These are phyloP conservation scores for Dothideomycetidae sp. DNA, from an alignment of 2,329 filamentous ascomycete genomes.

Conservation along the genomic window DNA sequence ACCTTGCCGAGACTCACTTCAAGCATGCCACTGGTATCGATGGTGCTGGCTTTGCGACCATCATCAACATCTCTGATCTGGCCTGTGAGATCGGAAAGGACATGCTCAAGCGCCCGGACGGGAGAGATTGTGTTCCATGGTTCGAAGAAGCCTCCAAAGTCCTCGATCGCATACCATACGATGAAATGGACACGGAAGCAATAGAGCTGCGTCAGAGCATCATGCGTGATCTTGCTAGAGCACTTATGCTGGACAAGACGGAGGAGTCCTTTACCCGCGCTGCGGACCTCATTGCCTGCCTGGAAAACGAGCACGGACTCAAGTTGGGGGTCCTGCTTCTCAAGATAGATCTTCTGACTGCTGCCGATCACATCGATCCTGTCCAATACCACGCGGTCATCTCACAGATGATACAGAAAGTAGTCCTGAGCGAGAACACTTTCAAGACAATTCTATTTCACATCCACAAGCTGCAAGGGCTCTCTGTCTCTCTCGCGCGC, in stretches of 20 bases:
- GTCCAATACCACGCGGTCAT: conserved; percentile 38
- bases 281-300: conserved; percentile 40
- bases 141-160: conserved; percentile 51
- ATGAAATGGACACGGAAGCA: conserved; percentile 43
- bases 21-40: conserved; percentile 32
- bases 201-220: conserved; percentile 52
- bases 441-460: conserved; percentile 54
- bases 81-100: conserved; percentile 59
- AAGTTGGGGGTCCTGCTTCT: conserved; percentile 53
- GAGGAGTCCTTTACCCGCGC: conserved; percentile 38
- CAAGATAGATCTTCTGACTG: conserved; percentile 51
- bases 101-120: conserved; percentile 39
- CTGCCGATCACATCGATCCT: conserved; percentile 22
- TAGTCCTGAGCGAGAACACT: conserved; percentile 46
- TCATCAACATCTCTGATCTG: conserved; percentile 52
- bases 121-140: conserved; percentile 52
- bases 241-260: neutral
- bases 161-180: conserved; percentile 41
- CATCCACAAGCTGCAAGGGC: conserved; percentile 46
- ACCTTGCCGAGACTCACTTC: conserved; percentile 69
- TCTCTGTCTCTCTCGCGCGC: conserved; percentile 26
- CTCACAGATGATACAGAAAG: conserved; percentile 44
- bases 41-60: conserved; percentile 17
- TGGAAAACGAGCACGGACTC: conserved; percentile 51
- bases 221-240: conserved; percentile 37